Evolutionary conservation across 1,284 basidiomycete species (phyloP).

Genomic region (Agroathelia rolfsii): DNA sequence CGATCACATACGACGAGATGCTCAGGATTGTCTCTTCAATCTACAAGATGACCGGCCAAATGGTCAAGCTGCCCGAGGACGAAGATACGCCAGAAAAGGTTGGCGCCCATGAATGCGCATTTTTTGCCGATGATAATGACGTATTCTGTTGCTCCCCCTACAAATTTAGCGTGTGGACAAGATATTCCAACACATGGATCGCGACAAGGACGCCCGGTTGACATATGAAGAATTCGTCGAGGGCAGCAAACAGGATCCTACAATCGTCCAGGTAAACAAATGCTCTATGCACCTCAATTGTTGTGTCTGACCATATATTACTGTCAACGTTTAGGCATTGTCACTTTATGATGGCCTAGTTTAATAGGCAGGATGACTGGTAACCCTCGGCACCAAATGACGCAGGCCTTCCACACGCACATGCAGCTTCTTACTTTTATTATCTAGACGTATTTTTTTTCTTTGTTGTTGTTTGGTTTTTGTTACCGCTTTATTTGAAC

Average conservation of each 20-base stretch:
- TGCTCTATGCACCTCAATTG: conserved; percentile 8
- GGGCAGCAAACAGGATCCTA: conserved; percentile 95
- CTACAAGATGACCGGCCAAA: conserved; percentile 99
- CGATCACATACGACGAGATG: conserved; percentile 98
- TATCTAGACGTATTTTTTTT: too few species aligned
- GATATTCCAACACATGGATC: conserved; percentile 91
- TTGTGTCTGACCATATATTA: conserved; percentile 11
- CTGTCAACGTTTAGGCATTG: conserved; percentile 41
- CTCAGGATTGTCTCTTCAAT: conserved; percentile 91
- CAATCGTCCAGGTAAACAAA: conserved; percentile 81
- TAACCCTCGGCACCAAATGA: too few species aligned
- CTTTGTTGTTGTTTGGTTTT: too few species aligned
- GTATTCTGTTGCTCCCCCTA: conserved; percentile 10
- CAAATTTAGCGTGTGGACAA: conserved; percentile 82
- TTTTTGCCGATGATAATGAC: conserved; percentile 7
- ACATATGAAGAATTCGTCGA: conserved; percentile 96
- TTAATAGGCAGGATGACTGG: too few species aligned
- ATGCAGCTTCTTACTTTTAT: too few species aligned
- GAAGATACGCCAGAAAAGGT: conserved; percentile 99
- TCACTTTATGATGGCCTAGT: conserved; percentile 75
- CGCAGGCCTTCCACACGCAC: too few species aligned
- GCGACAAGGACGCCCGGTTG: conserved; percentile 80
- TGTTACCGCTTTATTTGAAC: too few species aligned
- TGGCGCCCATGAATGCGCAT: conserved; percentile 11
- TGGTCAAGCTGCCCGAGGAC: conserved; percentile 95